These are phyloP conservation scores for Mucor sp. DNA, from an alignment of 371 early-diverging fungal species.

Conservation along the genomic window DNA sequence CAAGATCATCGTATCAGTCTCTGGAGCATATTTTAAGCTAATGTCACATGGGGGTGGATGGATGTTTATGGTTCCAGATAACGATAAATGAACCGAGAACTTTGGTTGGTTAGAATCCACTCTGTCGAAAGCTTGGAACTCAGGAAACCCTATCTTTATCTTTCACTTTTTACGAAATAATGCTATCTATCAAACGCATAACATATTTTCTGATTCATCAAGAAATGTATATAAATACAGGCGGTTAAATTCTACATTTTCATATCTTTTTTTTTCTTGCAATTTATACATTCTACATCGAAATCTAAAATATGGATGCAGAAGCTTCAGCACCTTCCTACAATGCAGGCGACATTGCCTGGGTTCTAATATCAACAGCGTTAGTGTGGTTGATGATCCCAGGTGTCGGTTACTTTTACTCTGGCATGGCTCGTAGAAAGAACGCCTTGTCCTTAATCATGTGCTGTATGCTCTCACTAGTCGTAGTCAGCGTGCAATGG, in stretches of 20 bases:
- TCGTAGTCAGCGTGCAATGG: slow-evolving; percentile 83
- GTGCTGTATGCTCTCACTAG: slow-evolving; percentile 64
- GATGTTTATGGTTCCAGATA: background rate
- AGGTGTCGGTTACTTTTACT: slow-evolving; percentile 88
- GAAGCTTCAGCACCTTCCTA: slow-evolving; percentile 25
- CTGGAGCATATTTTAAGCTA: slow-evolving; percentile 49
- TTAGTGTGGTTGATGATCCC: slow-evolving; percentile 89
- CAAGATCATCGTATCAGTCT: slow-evolving; percentile 54
- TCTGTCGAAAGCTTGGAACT: background rate
- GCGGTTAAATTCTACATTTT: background rate
- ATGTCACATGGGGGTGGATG: slow-evolving; percentile 2
- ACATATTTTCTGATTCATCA: background rate
- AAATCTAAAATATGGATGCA: slow-evolving; percentile 10
- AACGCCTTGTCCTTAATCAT: slow-evolving; percentile 79
- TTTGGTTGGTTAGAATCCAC: background rate
- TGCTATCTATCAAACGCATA: background rate
- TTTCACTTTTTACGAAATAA: background rate
- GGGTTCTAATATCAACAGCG: slow-evolving; percentile 69
- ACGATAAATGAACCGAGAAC: background rate
- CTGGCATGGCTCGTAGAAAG: slow-evolving; percentile 86
- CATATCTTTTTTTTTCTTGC: background rate
- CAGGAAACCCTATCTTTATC: slow-evolving; percentile 7
- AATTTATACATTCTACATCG: background rate
- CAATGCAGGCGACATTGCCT: slow-evolving; percentile 69
- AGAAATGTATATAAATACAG: background rate